These are phyloP conservation scores for Scytalidium lignicola DNA, from an alignment of 2,329 filamentous ascomycete genomes.

Conservation along the genomic window DNA sequence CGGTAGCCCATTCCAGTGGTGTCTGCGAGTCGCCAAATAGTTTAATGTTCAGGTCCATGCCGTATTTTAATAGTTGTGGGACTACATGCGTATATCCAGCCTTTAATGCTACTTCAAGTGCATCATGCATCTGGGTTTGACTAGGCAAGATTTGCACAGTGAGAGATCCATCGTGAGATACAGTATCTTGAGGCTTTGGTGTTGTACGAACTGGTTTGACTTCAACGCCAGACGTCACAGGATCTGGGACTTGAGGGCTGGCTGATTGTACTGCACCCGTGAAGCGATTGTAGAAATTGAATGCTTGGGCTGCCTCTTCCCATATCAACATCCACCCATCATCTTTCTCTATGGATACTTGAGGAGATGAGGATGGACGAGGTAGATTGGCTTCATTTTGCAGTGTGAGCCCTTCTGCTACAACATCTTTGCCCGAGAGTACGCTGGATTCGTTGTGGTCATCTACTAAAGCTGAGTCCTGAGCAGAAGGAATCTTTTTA, in stretches of 20 bases:
- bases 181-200: not conserved
- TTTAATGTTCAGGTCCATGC: slow-evolving; percentile 7
- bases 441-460: too few relatives aligned
- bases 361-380: too few relatives aligned
- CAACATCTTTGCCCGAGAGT: too few relatives aligned
- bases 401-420: too few relatives aligned
- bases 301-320: slow-evolving; percentile 63
- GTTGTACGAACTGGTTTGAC: too few relatives aligned
- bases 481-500: too few relatives aligned
- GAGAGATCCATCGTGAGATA: not conserved
- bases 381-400: too few relatives aligned
- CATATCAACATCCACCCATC: slow-evolving; percentile 79
- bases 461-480: too few relatives aligned
- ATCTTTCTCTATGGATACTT: slow-evolving; percentile 43
- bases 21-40: slow-evolving; percentile 4
- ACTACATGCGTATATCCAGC: slow-evolving; percentile 9
- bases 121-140: slow-evolving; percentile 3
- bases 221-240: too few relatives aligned
- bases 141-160: not conserved
- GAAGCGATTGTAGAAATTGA: slow-evolving; percentile 81
- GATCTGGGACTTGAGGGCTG: slow-evolving; percentile 67
- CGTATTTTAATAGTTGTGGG: slow-evolving; percentile 10
- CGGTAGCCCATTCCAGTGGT: slow-evolving; percentile 12
- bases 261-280: slow-evolving; percentile 76
- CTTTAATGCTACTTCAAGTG: slow-evolving; percentile 8